Base-by-base conservation (phyloP, 306 rosid species). In the Corylus avellana region DNA sequence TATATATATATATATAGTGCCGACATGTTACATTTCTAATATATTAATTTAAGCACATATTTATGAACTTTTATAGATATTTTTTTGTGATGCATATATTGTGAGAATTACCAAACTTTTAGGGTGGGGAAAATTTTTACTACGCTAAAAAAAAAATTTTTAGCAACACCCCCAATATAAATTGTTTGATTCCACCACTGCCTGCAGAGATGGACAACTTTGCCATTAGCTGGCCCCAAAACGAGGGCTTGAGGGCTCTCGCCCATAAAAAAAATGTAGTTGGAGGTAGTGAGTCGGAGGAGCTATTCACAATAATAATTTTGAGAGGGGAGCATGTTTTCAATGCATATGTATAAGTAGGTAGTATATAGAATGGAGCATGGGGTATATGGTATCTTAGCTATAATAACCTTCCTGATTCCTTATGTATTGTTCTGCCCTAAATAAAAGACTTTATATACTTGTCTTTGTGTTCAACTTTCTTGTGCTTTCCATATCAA, bases 201-300 rank as follows among this genome's bases (percentile, higher is more conserved):
- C 98, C 98, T 4, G 91, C 88, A 87, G 99, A 96, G 89, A 96
- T 93, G 99, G 87, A 90, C 57, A 96, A 64, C 96, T 96, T 74
- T 96, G 96, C 82, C 87, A 79, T 74, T 96, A 97, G 99, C 91
- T 96, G 76, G 81, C 78, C 77, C 84, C 92, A 76, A 89, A 93
- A 90, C 73, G 93, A 64, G 99, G 91, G 25, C 97, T 93, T 16
- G 98, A 91, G 5, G 98, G 98, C 3, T 75, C 71, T 8, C 50
- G 66, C 72, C 29, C 85, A 25, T 85, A 9, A 37, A 12, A 16
- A 72, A 47, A 20, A 64, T 74, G 2, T 13, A 80, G 55, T 39
- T 50, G 61, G 72, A 56, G 78, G 56, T 77, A 55, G 77, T 57
- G 39, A 58, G 25, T 27, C 56, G 77, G 70, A 82, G 66, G 18